phyloP scores from a whole-genome alignment of 139 green algal species.

The Spirogloea muscicola region DNA sequence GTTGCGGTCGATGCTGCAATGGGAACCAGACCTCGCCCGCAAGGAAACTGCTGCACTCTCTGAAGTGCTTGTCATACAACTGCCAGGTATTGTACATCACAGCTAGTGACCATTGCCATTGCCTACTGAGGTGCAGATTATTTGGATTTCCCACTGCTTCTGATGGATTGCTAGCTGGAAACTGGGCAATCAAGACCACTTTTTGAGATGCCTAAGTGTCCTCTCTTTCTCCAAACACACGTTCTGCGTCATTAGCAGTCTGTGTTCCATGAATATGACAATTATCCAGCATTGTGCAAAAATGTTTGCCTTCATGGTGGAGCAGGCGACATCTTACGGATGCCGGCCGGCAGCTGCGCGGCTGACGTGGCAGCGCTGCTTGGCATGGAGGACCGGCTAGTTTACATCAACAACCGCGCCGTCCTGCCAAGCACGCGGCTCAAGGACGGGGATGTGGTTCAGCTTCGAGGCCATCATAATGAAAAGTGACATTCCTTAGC shows the following conservation, averaged over 20 bases:
- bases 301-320: background rate
- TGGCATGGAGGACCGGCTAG: background rate
- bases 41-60: conserved; percentile 29
- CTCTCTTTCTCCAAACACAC: background rate
- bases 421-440: conserved; percentile 11
- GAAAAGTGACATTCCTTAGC: too few relatives aligned
- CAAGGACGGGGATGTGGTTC: conserved; percentile 38
- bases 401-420: conserved; percentile 22
- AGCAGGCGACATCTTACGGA: conserved; percentile 30
- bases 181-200: too few relatives aligned
- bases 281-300: too few relatives aligned
- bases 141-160: background rate
- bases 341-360: conserved; percentile 27
- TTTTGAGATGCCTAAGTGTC: background rate
- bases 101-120: too few relatives aligned
- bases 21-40: conserved; percentile 38
- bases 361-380: conserved; percentile 6
- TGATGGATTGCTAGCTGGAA: too few relatives aligned
- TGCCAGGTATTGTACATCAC: too few relatives aligned
- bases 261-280: background rate
- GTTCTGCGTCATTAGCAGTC: background rate
- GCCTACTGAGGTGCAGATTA: background rate
- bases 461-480: too few relatives aligned
- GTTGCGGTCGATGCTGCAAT: conserved; percentile 43
- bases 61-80: conserved; percentile 43